These are phyloP conservation scores for Senna tora DNA, from an alignment of 306 rosid genomes.

Conservation along the genomic window DNA sequence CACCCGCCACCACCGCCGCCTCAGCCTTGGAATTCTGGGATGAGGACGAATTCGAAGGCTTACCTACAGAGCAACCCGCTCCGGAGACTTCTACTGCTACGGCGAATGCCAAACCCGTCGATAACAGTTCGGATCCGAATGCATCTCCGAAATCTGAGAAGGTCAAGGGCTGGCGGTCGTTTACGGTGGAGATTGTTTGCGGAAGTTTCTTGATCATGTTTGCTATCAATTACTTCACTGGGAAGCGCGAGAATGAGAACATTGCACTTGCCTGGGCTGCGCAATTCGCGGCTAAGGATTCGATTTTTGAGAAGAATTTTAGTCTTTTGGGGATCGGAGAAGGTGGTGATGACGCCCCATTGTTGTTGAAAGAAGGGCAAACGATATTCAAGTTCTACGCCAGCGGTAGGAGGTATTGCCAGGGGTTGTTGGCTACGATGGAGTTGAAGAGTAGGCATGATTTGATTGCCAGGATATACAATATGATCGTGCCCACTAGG, in stretches of 20 bases:
- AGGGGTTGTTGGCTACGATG: constrained; percentile 84
- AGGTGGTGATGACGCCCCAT: constrained; percentile 83
- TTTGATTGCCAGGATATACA: constrained; percentile 75
- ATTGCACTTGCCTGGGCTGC: constrained; percentile 89
- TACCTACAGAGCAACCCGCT: constrained; percentile 51
- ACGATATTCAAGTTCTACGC: constrained; percentile 90
- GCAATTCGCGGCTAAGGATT: constrained; percentile 68
- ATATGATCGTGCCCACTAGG: constrained; percentile 68
- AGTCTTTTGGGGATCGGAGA: constrained; percentile 85
- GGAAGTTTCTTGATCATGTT: constrained; percentile 67
- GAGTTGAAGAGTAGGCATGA: constrained; percentile 94
- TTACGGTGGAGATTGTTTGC: constrained; percentile 67
- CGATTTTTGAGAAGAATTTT: constrained; percentile 82
- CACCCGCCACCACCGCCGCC: constrained; percentile 45
- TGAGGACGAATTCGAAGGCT: constrained; percentile 94
- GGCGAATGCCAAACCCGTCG: constrained; percentile 39
- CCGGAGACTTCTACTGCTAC: constrained; percentile 30
- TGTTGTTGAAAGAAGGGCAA: constrained; percentile 85
- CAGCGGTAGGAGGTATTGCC: constrained; percentile 91
- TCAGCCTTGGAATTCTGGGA: constrained; percentile 84
- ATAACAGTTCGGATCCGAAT: constrained; percentile 36
- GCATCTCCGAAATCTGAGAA: constrained; percentile 13
- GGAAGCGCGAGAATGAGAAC: constrained; percentile 85
- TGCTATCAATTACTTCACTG: constrained; percentile 75
- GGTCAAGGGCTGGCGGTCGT: constrained; percentile 41